Evolutionary conservation across 805 yeast species (phyloP), one percentile per base, ranked within the genome.

Genomic region (Komagataella pastoris): DNA sequence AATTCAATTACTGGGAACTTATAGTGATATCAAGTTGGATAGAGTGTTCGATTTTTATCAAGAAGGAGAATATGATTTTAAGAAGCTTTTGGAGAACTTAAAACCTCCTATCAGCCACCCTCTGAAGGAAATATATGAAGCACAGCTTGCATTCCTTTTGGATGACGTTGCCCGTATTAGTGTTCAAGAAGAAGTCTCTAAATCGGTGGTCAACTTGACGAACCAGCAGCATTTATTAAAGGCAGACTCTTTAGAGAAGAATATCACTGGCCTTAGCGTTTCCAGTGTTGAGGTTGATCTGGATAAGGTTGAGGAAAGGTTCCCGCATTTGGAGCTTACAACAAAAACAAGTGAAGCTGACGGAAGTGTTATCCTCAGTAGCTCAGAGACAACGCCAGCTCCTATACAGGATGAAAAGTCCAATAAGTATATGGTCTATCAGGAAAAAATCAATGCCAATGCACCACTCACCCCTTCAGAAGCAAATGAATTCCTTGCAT

Each of bases 1-100:
- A 43, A 80, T 84, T 63, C 67, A 79, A 47, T 70, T 89, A 64
- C 66, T 80, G 50, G 79, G 79, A 40, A 70, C 77, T 53, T 72
- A 77, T 50, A 70, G 72, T 45, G 56, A 55, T 1, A 55, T 58
- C 2, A 52, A 67, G 4, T 30, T 30, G n/a, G 40, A 30, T 17
- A 62, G 60, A 5, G 51, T 74, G 12, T 70, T 68, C 19, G 80
- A 76, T 58, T 64, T 73, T 53, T 77, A 76, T 58, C 62, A 64
- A 3, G 43, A 54, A 14, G 69, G 71, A 6, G 59, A 53, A 7
- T 67, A 65, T 55, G 52, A 50, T 17, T 59, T 59, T 49, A 67
- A 60, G 14, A 52, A 55, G 8, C 47, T 17, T 14, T 44, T 44
- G 63, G 64, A 24, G 62, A 61, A 49, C 53, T 56, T 21, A 58